Conservation (phyloP, 2,329 filamentous ascomycete genomes). For the Grosmannia clavigera region DNA sequence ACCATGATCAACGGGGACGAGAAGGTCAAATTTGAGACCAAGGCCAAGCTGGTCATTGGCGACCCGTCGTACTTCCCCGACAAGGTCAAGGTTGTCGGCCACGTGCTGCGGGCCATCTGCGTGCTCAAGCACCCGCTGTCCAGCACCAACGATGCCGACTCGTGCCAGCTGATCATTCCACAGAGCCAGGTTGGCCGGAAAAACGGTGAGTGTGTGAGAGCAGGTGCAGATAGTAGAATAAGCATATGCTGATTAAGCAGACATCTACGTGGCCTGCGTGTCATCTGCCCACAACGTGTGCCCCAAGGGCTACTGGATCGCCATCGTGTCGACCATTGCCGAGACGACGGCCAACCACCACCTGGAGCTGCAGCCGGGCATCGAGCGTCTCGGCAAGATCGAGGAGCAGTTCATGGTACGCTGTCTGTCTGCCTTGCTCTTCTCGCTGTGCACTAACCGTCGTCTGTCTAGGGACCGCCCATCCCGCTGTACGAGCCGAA, state of each 20-base stretch:
- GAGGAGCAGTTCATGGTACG: constrained; percentile 91
- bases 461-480: constrained; percentile 47
- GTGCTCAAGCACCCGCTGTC: constrained; percentile 91
- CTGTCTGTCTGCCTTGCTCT: neutral
- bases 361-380: constrained; percentile 81
- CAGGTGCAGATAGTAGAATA: neutral
- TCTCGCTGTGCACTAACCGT: neutral
- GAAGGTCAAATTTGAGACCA: constrained; percentile 92
- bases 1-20: constrained; percentile 79
- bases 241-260: constrained; percentile 29
- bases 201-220: constrained; percentile 53
- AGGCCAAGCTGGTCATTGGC: constrained; percentile 88
- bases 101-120: constrained; percentile 93
- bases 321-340: constrained; percentile 94
- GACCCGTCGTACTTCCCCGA: constrained; percentile 93
- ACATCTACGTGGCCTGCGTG: constrained; percentile 94
- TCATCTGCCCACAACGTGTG: constrained; percentile 96
- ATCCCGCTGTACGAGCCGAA: constrained; percentile 91
- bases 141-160: constrained; percentile 80
- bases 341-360: constrained; percentile 90
- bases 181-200: constrained; percentile 95
- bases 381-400: constrained; percentile 83
- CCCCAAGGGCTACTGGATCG: constrained; percentile 97
- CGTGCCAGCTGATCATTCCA: constrained; percentile 89
- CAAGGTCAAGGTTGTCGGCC: constrained; percentile 78